Conservation (phyloP, 1,284 basidiomycete species). For the Limonomyces culmigenus region DNA sequence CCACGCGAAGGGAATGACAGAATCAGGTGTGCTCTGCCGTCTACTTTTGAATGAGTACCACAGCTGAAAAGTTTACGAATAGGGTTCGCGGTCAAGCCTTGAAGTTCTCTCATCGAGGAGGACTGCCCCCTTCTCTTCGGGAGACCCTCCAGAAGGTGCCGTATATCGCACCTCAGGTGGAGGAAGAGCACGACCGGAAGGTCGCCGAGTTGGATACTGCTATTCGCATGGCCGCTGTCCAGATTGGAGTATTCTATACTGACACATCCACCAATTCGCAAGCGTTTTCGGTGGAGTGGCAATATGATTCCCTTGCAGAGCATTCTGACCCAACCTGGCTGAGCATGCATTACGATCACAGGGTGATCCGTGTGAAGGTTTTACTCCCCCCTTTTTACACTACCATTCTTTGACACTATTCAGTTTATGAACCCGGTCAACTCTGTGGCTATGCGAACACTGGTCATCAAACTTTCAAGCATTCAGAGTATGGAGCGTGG, state of each 20-base stretch:
- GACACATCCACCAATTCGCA: constrained; percentile 20
- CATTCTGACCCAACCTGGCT: constrained; percentile 32
- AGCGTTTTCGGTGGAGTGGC: constrained; percentile 51
- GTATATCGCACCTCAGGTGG: constrained; percentile 41
- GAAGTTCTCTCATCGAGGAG: background rate
- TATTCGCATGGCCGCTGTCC: constrained; percentile 39
- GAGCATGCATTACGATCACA: constrained; percentile 46
- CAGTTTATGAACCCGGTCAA: constrained; percentile 18
- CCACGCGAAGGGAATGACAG: no score
- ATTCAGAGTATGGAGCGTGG: constrained; percentile 41
- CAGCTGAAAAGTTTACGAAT: background rate
- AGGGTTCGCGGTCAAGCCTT: background rate
- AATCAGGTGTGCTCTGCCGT: no score
- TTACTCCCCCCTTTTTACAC: constrained; percentile 2
- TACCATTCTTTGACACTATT: background rate
- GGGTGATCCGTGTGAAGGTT: constrained; percentile 40
- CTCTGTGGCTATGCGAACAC: constrained; percentile 28
- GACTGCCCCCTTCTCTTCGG: background rate
- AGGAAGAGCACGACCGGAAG: constrained; percentile 31
- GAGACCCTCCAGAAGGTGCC: constrained; percentile 25
- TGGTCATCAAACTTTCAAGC: constrained; percentile 37
- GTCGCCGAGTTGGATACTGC: constrained; percentile 24
- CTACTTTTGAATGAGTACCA: no score
- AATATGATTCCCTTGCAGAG: constrained; percentile 18
- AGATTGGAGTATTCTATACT: constrained; percentile 41